These are phyloP conservation scores for Neonectria neomacrospora DNA, from an alignment of 2,329 filamentous ascomycete genomes.

Conservation along the genomic window DNA sequence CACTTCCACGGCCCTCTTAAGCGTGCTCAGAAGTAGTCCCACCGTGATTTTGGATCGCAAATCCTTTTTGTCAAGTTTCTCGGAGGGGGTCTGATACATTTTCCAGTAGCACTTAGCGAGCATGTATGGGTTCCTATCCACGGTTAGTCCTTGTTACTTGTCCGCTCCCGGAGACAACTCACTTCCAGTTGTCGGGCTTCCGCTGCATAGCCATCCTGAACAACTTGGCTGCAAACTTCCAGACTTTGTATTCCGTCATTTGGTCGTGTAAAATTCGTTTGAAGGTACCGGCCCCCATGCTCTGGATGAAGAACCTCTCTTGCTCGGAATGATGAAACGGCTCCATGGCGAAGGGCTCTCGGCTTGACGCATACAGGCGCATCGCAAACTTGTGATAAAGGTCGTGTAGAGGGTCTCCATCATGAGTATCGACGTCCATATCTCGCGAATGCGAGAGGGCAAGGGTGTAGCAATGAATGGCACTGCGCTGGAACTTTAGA, in stretches of 20 bases:
- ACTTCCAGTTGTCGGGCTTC: constrained; percentile 68
- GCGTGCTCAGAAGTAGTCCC: constrained; percentile 57
- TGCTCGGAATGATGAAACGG: constrained; percentile 67
- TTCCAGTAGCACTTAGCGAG: constrained; percentile 72
- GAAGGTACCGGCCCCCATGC: constrained; percentile 61
- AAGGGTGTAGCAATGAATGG: constrained; percentile 82
- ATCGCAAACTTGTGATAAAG: constrained; percentile 70
- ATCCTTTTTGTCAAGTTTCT: constrained; percentile 58
- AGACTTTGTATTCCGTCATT: constrained; percentile 69
- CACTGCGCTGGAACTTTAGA: constrained; percentile 78
- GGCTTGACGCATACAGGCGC: constrained; percentile 70
- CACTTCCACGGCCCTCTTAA: constrained; percentile 63
- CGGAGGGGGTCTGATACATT: constrained; percentile 65
- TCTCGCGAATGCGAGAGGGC: constrained; percentile 66
- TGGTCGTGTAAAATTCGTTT: constrained; percentile 64
- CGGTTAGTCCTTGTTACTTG: constrained; percentile 38
- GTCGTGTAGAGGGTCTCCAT: constrained; percentile 66
- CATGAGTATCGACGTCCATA: constrained; percentile 56
- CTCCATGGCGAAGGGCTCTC: constrained; percentile 72
- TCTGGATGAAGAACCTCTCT: constrained; percentile 67
- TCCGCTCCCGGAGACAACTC: constrained; percentile 40
- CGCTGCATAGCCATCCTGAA: constrained; percentile 67
- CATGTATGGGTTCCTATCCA: constrained; percentile 66
- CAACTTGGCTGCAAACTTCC: constrained; percentile 68
- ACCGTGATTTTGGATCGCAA: constrained; percentile 46